Evolutionary conservation across 352 stramenopile genomes (phyloP).

Genomic region (Phytophthora idaei): DNA sequence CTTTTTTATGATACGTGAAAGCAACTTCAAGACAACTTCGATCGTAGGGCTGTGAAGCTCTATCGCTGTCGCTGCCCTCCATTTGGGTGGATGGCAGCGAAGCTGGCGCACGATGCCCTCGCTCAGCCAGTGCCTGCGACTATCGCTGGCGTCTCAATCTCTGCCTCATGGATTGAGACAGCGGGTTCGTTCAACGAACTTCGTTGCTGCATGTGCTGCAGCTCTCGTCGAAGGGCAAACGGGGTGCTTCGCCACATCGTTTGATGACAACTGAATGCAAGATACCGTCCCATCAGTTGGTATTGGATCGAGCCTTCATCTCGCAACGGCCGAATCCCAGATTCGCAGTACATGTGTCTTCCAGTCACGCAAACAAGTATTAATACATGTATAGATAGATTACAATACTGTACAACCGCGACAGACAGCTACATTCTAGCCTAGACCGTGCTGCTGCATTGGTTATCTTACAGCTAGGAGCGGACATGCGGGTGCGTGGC

Average conservation of each 20-base stretch:
- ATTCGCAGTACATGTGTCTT: background rate
- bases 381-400: no score
- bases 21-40: background rate
- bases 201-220: background rate
- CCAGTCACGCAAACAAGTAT: no score
- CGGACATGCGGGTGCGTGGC: no score
- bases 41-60: background rate
- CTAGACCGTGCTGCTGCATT: no score
- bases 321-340: background rate
- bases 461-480: no score
- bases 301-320: background rate
- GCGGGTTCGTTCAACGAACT: background rate
- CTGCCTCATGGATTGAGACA: background rate
- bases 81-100: background rate
- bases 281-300: slow-evolving; percentile 2
- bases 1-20: background rate
- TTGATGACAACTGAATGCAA: slow-evolving; percentile 4
- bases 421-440: no score
- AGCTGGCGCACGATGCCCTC: background rate
- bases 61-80: background rate
- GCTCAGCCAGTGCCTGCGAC: background rate
- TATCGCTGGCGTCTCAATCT: background rate
- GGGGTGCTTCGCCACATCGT: slow-evolving; percentile 1
- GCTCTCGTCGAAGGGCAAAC: slow-evolving; percentile 1
- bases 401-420: no score